phyloP scores from a whole-genome alignment of 352 stramenopile genomes.

The Blastocystis sp. region DNA sequence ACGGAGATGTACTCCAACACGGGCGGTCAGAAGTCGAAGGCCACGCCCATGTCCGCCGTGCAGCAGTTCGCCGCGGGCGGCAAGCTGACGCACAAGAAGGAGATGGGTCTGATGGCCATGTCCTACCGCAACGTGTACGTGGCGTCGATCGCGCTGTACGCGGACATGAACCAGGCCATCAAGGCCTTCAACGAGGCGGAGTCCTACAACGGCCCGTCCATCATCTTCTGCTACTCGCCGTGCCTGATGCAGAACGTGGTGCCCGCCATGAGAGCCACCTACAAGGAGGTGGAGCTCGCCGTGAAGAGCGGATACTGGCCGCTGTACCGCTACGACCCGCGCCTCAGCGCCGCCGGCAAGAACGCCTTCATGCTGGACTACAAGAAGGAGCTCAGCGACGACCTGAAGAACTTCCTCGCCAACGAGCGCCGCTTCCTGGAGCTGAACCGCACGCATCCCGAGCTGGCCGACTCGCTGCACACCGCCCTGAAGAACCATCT shows the following conservation, averaged over 20 bases:
- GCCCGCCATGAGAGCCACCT: constrained; percentile 75
- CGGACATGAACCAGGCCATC: constrained; percentile 76
- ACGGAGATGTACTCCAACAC: constrained; percentile 77
- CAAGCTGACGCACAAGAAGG: constrained; percentile 82
- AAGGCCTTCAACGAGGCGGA: constrained; percentile 84
- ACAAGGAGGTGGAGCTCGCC: constrained; percentile 82
- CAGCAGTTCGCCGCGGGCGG: constrained; percentile 75
- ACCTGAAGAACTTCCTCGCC: constrained; percentile 82
- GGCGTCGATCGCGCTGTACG: constrained; percentile 79
- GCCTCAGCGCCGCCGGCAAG: constrained; percentile 78
- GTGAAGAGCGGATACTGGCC: constrained; percentile 84
- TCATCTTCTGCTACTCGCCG: constrained; percentile 84
- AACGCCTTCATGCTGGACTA: constrained; percentile 84
- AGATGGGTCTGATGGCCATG: constrained; percentile 86
- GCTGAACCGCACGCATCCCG: constrained; percentile 79
- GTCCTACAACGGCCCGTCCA: constrained; percentile 82
- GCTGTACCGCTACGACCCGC: constrained; percentile 85
- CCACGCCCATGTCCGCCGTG: constrained; percentile 73
- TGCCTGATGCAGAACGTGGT: constrained; percentile 76
- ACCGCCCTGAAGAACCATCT: constrained; percentile 77
- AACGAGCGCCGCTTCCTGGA: constrained; percentile 84
- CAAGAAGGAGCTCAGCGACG: constrained; percentile 82
- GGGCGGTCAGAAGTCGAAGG: constrained; percentile 75
- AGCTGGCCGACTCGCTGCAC: constrained; percentile 75
- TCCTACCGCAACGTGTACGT: constrained; percentile 88